Evolutionary conservation across 805 yeast species (phyloP).

Genomic region (Ogataea zsoltii): DNA sequence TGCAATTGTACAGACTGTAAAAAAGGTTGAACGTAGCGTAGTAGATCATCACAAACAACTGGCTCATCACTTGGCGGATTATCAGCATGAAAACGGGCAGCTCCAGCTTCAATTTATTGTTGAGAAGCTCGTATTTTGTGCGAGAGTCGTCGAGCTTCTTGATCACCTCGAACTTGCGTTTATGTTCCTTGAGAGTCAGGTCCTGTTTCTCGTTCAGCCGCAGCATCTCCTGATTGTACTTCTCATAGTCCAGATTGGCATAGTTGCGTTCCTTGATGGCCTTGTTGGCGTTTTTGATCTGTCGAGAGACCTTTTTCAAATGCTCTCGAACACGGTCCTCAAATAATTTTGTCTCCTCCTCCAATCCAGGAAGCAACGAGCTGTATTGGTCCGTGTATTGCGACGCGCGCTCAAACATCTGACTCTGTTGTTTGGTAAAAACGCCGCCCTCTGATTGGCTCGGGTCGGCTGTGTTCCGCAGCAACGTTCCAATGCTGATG

Average conservation of each 20-base stretch:
- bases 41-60: conserved; percentile 36
- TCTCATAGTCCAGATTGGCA: conserved; percentile 24
- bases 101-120: conserved; percentile 44
- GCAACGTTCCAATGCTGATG: conserved; percentile 11
- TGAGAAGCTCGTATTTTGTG: conserved; percentile 39
- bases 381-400: conserved; percentile 15
- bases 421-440: conserved; percentile 11
- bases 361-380: conserved; percentile 16
- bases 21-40: conserved; percentile 40
- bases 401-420: conserved; percentile 11
- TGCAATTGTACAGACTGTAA: conserved; percentile 15
- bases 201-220: conserved; percentile 24
- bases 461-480: conserved; percentile 15
- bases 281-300: conserved; percentile 23
- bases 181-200: conserved; percentile 41
- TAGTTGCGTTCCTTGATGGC: conserved; percentile 27
- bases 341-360: conserved; percentile 18
- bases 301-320: conserved; percentile 13
- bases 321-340: conserved; percentile 19
- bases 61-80: conserved; percentile 33
- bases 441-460: conserved; percentile 10
- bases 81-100: conserved; percentile 45
- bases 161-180: conserved; percentile 33
- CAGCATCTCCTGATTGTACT: conserved; percentile 19
- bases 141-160: conserved; percentile 33